A percentile compares a stretch with the other conserved stretches of the same genome.
These are phyloP conservation scores for Castanea sativa DNA, from an alignment of 306 rosid species.

Conservation along the genomic window DNA sequence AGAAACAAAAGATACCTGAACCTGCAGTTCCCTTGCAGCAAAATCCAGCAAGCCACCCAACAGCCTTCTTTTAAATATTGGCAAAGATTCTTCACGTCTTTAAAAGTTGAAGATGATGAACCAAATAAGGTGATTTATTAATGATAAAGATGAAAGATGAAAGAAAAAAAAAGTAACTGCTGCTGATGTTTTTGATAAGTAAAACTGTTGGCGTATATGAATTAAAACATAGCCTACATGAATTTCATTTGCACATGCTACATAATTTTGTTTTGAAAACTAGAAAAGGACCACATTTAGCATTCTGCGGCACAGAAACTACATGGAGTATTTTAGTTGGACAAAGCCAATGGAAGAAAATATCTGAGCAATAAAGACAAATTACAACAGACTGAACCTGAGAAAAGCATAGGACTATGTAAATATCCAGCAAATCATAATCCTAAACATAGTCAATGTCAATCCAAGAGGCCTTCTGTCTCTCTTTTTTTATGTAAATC, in stretches of 20 bases:
- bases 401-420: not conserved
- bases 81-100: conserved; percentile 92
- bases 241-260: conserved; percentile 18
- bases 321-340: not conserved
- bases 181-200: conserved; percentile 1
- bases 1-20: conserved; percentile 61
- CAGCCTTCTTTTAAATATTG: conserved; percentile 92
- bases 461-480: not conserved
- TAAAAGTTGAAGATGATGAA: conserved; percentile 36
- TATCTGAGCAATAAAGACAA: not conserved
- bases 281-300: conserved; percentile 1
- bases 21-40: conserved; percentile 80
- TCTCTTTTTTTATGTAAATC: not conserved
- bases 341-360: not conserved
- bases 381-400: not conserved
- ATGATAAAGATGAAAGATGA: conserved; percentile 4
- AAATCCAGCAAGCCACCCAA: conserved; percentile 85
- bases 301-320: not conserved
- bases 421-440: not conserved
- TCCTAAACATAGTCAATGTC: not conserved
- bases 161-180: conserved; percentile 9
- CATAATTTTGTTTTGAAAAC: conserved; percentile 3
- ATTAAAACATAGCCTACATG: conserved; percentile 3
- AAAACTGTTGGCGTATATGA: too few relatives aligned
- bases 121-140: conserved; percentile 22